These are phyloP conservation scores for Lasiosphaeria hispida DNA, from an alignment of 495 filamentous ascomycete species.

Conservation along the genomic window DNA sequence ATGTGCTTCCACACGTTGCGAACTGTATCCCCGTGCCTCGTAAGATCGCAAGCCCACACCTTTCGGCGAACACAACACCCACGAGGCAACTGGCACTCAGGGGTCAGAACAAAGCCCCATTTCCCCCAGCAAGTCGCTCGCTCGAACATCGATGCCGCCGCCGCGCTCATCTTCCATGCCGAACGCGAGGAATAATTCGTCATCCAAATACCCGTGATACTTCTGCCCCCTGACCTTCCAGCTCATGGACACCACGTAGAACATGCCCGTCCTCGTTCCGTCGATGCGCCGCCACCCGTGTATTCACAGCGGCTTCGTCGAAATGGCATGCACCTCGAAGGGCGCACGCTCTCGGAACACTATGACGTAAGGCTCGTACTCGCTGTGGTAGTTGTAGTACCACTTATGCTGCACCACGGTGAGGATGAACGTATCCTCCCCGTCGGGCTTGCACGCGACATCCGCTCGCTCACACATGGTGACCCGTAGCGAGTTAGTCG, in stretches of 20 bases:
- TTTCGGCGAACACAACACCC: too few species aligned
- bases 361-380: conserved; percentile 56
- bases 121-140: conserved; percentile 44
- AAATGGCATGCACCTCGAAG: conserved; percentile 49
- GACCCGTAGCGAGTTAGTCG: conserved; percentile 53
- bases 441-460: conserved; percentile 34
- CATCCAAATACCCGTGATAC: conserved; percentile 52
- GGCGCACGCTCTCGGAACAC: conserved; percentile 44
- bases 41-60: background rate
- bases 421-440: conserved; percentile 49
- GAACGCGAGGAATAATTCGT: conserved; percentile 48
- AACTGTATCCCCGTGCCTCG: too few species aligned
- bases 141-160: conserved; percentile 46
- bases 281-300: conserved; percentile 32
- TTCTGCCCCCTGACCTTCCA: conserved; percentile 45
- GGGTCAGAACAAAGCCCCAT: conserved; percentile 33
- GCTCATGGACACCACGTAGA: conserved; percentile 52
- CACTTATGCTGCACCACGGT: conserved; percentile 53
- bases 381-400: conserved; percentile 41
- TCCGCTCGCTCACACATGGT: conserved; percentile 52
- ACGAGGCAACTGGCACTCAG: background rate
- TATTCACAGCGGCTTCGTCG: conserved; percentile 52
- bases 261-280: conserved; percentile 42
- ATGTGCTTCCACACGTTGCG: too few species aligned
- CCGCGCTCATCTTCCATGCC: conserved; percentile 47